Conservation (phyloP, 164 flowering plant genomes). For the Vitis labrusca region DNA sequence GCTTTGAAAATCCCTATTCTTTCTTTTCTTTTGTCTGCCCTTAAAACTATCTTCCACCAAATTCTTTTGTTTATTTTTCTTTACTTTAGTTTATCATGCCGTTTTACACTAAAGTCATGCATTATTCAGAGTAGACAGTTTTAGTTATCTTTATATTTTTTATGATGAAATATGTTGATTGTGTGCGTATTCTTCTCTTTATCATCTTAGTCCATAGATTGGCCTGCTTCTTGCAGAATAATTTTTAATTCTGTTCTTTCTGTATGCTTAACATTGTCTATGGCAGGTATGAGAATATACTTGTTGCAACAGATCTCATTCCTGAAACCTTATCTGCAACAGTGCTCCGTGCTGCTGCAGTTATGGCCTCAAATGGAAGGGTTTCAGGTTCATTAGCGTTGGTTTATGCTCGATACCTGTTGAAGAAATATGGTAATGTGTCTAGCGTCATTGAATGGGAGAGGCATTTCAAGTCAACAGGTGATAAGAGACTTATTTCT, state of each 20-base stretch:
- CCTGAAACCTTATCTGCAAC: constrained; percentile 73
- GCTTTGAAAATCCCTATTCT: too few relatives aligned
- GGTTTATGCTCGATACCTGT: constrained; percentile 60
- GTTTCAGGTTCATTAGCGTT: constrained; percentile 62
- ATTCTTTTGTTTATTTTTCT: not conserved
- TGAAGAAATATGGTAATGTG: constrained; percentile 71
- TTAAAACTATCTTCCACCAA: not conserved
- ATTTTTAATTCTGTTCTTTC: not conserved
- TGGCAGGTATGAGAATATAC: constrained; percentile 85
- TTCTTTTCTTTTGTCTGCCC: not conserved
- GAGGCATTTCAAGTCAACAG: constrained; percentile 68
- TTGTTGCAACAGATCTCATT: constrained; percentile 75
- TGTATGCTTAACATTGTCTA: constrained; percentile 5
- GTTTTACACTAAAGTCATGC: too few relatives aligned
- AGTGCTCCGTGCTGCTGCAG: constrained; percentile 60
- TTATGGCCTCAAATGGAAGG: constrained; percentile 67
- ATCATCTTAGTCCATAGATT: not conserved
- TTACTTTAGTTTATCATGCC: not conserved
- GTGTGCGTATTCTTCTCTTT: not conserved
- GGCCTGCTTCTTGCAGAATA: not conserved
- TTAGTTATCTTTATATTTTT: too few relatives aligned
- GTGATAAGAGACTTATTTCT: constrained; percentile 76
- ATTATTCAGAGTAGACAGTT: too few relatives aligned
- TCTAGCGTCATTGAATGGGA: constrained; percentile 84
- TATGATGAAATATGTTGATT: not conserved